These are phyloP conservation scores for Helianthus annuus DNA, from an alignment of 129 eudicot genomes.

Conservation along the genomic window DNA sequence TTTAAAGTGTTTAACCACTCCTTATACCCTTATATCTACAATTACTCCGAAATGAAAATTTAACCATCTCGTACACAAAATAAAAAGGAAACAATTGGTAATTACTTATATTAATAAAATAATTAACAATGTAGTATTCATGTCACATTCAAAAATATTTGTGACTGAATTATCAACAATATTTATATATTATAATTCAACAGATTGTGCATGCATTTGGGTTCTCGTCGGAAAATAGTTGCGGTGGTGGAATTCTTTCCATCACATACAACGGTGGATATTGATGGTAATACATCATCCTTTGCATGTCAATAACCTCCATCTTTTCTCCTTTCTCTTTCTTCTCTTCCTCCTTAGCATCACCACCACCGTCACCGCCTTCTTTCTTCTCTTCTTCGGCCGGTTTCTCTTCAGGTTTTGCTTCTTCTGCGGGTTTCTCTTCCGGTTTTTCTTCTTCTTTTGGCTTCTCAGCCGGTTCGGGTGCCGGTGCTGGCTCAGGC, in stretches of 20 bases:
- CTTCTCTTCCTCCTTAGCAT: conserved; percentile 17
- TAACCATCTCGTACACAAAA: neutral
- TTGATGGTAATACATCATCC: conserved; percentile 73
- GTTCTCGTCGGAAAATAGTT: conserved; percentile 90
- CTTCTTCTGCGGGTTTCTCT: conserved; percentile 40
- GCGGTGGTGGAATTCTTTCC: conserved; percentile 97
- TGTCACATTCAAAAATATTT: conserved; percentile 43
- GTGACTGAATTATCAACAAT: conserved; percentile 26
- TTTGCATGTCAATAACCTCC: conserved; percentile 45
- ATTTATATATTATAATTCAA: conserved; percentile 10
- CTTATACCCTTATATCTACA: neutral
- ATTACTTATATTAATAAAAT: conserved; percentile 5
- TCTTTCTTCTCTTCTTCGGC: conserved; percentile 39
- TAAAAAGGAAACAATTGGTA: neutral
- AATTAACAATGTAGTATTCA: conserved; percentile 27
- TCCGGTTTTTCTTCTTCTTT: conserved; percentile 24
- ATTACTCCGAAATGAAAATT: neutral
- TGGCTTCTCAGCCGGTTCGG: conserved; percentile 38
- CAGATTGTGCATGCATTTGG: conserved; percentile 87
- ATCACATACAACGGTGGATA: conserved; percentile 74
- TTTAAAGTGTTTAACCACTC: too few species aligned
- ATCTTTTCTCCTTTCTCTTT: conserved; percentile 24
- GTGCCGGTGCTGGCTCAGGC: conserved; percentile 48
- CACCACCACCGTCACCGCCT: conserved; percentile 19
- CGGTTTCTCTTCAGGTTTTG: conserved; percentile 34